Percentiles rank a stretch among this genome's conserved stretches.
These are phyloP conservation scores for Calonectria pauciramosa DNA, from an alignment of 2,329 filamentous ascomycete species.

Conservation along the genomic window DNA sequence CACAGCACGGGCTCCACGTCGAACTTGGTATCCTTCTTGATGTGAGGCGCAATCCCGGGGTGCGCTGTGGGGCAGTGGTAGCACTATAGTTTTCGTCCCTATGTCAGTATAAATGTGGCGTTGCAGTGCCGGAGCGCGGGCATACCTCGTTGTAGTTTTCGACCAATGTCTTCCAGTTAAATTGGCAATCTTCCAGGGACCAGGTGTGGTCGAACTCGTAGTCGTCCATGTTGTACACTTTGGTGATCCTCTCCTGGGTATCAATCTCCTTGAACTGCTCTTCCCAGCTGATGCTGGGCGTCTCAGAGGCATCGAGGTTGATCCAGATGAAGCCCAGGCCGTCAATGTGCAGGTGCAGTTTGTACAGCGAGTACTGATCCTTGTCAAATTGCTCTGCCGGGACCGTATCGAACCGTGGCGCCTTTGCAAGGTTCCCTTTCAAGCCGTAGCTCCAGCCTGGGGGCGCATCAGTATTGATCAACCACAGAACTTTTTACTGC, in stretches of 20 bases:
- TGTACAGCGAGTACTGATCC: constrained; percentile 19
- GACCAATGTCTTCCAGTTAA: constrained; percentile 23
- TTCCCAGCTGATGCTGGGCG: constrained; percentile 19
- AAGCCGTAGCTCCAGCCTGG: constrained; percentile 19
- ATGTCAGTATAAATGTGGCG: background rate
- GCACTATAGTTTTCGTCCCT: background rate
- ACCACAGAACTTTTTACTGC: background rate
- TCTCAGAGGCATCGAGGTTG: constrained; percentile 21
- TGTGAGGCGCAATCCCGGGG: constrained; percentile 15
- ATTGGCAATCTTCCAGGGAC: constrained; percentile 19
- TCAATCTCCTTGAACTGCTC: constrained; percentile 16
- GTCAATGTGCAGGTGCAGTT: constrained; percentile 22
- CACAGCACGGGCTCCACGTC: constrained; percentile 14
- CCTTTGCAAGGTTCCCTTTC: constrained; percentile 20
- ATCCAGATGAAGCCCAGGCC: constrained; percentile 12
- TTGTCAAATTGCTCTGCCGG: constrained; percentile 16
- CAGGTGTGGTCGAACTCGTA: constrained; percentile 24
- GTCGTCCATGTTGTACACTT: constrained; percentile 20
- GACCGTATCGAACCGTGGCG: constrained; percentile 18
- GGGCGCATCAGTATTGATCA: background rate
- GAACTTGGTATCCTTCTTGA: constrained; percentile 19
- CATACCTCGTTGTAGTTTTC: constrained; percentile 28
- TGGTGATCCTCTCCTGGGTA: constrained; percentile 9
- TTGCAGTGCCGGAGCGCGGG: background rate
- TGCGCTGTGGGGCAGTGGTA: constrained; percentile 24